These are phyloP conservation scores for Acacia pycnantha DNA, from an alignment of 331 rosid species.

Conservation along the genomic window DNA sequence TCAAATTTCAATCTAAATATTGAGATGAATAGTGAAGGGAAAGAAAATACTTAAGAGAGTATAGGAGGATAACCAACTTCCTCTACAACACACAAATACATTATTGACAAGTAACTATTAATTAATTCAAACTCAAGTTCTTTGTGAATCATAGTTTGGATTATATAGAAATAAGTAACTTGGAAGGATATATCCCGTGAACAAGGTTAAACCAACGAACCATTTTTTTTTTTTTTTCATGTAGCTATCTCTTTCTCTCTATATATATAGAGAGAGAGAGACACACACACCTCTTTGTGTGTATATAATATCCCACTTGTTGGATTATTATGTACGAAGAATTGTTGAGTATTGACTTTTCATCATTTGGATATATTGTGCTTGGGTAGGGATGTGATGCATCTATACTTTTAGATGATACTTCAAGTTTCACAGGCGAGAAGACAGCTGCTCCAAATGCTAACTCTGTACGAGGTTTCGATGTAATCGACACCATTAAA, in stretches of 20 bases:
- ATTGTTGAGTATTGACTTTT: background rate
- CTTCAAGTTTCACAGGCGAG: conserved; percentile 64
- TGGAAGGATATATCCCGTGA: too few species aligned
- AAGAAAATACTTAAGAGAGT: too few species aligned
- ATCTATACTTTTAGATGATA: conserved; percentile 65
- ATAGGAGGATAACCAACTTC: too few species aligned
- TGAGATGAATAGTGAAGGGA: too few species aligned
- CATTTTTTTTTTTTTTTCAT: background rate
- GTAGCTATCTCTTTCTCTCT: background rate
- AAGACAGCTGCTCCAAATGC: conserved; percentile 53
- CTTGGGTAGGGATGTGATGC: conserved; percentile 69
- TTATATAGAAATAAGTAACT: background rate
- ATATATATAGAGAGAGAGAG: too few species aligned
- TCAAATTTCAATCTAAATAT: too few species aligned
- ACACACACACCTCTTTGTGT: background rate
- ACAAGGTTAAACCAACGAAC: background rate
- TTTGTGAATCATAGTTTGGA: background rate
- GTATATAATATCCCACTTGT: background rate
- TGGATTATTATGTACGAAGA: background rate
- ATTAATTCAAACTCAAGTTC: background rate
- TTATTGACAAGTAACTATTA: background rate
- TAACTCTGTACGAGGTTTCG: conserved; percentile 63
- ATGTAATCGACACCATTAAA: conserved; percentile 61
- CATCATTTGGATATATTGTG: background rate
- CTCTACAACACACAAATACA: too few species aligned